Evolutionary conservation across 176 grass and related monocot genomes (phyloP).

Genomic region (Juncus effusus): DNA sequence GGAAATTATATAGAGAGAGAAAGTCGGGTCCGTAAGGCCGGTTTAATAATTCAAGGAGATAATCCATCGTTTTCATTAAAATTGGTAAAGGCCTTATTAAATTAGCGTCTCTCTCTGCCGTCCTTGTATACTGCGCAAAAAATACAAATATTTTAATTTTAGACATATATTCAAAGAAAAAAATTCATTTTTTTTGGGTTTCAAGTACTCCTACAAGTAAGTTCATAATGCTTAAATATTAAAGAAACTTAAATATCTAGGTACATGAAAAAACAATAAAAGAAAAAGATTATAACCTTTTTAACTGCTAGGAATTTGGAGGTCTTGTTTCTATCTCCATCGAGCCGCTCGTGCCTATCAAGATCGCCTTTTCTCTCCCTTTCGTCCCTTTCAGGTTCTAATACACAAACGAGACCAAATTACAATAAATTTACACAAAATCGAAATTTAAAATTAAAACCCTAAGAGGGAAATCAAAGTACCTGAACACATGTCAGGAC

Average conservation of each 20-base stretch:
- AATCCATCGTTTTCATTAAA: conserved; percentile 78
- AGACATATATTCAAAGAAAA: conserved; percentile 39
- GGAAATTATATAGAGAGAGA: conserved; percentile 86
- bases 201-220: conserved; percentile 16
- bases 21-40: conserved; percentile 69
- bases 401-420: not conserved
- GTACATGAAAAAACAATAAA: conserved; percentile 10
- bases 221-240: not conserved
- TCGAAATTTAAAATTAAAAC: conserved; percentile 14
- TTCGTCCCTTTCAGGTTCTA: conserved; percentile 84
- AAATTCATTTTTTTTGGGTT: no score
- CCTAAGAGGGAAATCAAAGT: conserved; percentile 2
- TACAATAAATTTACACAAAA: conserved; percentile 17
- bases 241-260: not conserved
- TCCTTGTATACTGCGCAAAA: conserved; percentile 91
- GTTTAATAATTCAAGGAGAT: conserved; percentile 85
- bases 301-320: conserved; percentile 83
- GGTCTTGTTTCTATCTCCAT: conserved; percentile 88
- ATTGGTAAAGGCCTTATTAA: conserved; percentile 94
- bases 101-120: conserved; percentile 74
- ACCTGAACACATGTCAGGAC: conserved; percentile 98
- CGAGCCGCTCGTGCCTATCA: conserved; percentile 77
- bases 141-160: conserved; percentile 44
- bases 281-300: conserved; percentile 54
- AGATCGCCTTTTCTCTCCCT: conserved; percentile 98